These are phyloP conservation scores for Kandelia obovata DNA, from an alignment of 345 rosid genomes.

Conservation along the genomic window DNA sequence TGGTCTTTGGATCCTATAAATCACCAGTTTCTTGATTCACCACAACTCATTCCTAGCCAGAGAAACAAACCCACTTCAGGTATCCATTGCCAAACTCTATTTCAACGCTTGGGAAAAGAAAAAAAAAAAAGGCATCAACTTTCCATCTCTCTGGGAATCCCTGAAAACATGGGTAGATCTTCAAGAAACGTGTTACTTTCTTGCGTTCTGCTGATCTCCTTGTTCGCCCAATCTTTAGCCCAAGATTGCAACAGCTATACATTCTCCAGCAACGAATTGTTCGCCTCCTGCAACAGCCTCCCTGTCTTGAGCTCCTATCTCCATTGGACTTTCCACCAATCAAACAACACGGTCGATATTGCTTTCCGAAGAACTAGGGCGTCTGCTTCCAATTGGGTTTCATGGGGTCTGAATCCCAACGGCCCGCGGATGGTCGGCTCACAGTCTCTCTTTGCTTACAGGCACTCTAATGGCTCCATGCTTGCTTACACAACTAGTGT, in stretches of 20 bases:
- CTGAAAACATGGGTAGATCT: neutral
- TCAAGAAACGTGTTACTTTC: neutral
- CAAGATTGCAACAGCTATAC: constrained; percentile 36
- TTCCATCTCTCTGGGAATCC: too few species aligned
- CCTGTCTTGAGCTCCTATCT: constrained; percentile 17
- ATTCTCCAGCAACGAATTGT: constrained; percentile 31
- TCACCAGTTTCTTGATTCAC: neutral
- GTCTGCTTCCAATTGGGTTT: constrained; percentile 39
- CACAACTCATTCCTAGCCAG: neutral
- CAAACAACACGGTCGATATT: constrained; percentile 39
- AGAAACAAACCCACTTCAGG: neutral
- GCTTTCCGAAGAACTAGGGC: constrained; percentile 54
- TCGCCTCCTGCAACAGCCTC: neutral
- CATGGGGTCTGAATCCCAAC: constrained; percentile 67
- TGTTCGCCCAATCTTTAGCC: constrained; percentile 15
- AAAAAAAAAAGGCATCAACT: too few species aligned
- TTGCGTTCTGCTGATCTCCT: neutral
- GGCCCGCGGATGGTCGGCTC: constrained; percentile 40
- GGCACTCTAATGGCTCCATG: constrained; percentile 34
- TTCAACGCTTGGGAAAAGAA: too few species aligned
- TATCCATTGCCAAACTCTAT: too few species aligned
- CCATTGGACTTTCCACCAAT: constrained; percentile 54
- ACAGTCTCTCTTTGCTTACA: constrained; percentile 60
- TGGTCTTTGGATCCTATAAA: neutral
- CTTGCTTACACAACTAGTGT: constrained; percentile 41